Percentiles rank a stretch among this genome's conserved stretches.
Evolutionary conservation across 2,329 filamentous ascomycete genomes (phyloP).

Genomic region (Xylariaceae sp.): DNA sequence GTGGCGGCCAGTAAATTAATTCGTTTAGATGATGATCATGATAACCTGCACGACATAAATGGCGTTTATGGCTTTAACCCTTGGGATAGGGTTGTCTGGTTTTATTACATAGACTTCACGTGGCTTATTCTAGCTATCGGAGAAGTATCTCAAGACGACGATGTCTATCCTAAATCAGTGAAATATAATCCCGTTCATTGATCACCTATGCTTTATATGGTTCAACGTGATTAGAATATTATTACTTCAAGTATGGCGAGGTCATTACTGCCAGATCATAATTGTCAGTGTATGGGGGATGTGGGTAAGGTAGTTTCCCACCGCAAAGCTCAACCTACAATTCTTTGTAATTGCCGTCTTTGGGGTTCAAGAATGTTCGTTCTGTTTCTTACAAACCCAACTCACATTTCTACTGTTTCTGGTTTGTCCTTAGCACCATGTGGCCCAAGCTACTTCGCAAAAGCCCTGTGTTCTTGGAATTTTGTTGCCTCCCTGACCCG

Average conservation of each 20-base stretch:
- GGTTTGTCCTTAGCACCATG: conserved; percentile 23
- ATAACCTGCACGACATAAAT: conserved; percentile 36
- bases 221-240: too few species aligned
- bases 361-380: too few species aligned
- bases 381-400: too few species aligned
- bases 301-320: too few species aligned
- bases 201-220: too few species aligned
- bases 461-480: conserved; percentile 26
- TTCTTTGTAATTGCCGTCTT: too few species aligned
- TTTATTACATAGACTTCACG: conserved; percentile 27
- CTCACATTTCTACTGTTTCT: too few species aligned
- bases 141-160: conserved; percentile 11
- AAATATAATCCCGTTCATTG: conserved; percentile 4
- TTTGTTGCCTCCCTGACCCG: conserved; percentile 30
- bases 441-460: conserved; percentile 10
- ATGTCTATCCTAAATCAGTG: conserved; percentile 9
- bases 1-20: conserved; percentile 62
- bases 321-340: too few species aligned
- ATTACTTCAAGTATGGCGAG: too few species aligned
- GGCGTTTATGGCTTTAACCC: conserved; percentile 38
- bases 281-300: too few species aligned
- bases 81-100: conserved; percentile 17
- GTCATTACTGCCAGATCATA: too few species aligned
- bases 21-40: conserved; percentile 25
- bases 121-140: conserved; percentile 16